Evolutionary conservation across 345 rosid species (phyloP).

Genomic region (Noccaea caerulescens): DNA sequence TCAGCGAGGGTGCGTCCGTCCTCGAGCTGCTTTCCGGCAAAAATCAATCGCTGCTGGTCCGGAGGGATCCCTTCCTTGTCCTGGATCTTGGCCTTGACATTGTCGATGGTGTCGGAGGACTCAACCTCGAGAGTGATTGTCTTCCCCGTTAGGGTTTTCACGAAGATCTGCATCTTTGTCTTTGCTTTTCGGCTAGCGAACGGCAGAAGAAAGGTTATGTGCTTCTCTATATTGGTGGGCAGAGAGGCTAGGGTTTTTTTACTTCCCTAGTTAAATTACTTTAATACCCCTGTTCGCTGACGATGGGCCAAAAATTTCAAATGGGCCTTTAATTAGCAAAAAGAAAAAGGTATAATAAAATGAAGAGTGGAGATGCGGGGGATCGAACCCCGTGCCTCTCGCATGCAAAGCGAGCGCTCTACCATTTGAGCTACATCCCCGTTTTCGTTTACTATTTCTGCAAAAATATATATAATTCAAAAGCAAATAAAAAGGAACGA

Average conservation of each 20-base stretch:
- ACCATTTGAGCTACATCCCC: constrained; percentile 71
- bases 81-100: constrained; percentile 74
- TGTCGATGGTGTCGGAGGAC: constrained; percentile 70
- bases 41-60: constrained; percentile 72
- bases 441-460: too few species aligned
- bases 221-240: background rate
- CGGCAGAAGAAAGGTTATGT: constrained; percentile 16
- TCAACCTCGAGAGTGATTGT: constrained; percentile 53
- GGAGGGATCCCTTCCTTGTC: constrained; percentile 67
- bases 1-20: constrained; percentile 63
- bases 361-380: constrained; percentile 69
- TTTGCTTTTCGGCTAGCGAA: constrained; percentile 17
- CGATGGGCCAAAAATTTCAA: too few species aligned
- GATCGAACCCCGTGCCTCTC: constrained; percentile 94
- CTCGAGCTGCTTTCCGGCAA: constrained; percentile 75
- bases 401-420: constrained; percentile 98
- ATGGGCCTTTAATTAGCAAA: background rate
- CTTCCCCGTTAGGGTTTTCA: constrained; percentile 47
- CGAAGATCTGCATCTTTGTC: constrained; percentile 48
- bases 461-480: too few species aligned
- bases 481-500: too few species aligned
- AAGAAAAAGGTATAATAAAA: background rate
- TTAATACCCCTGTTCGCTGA: constrained; percentile 7
- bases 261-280: background rate
- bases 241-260: constrained; percentile 58